Conservation (phyloP, 176 grass and related monocot species). For the Eleusine indica region DNA sequence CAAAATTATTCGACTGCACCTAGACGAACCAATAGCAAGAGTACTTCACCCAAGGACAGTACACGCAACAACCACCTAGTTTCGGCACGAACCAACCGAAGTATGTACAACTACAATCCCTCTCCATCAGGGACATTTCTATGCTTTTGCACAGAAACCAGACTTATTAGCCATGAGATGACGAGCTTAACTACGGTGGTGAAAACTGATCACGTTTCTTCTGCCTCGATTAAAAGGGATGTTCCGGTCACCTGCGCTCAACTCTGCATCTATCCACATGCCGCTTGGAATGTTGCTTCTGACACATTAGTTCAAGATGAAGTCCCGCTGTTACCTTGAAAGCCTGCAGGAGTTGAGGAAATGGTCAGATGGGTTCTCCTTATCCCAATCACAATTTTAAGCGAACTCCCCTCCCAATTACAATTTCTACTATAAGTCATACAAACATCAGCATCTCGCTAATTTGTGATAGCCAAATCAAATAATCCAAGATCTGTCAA, state of each 20-base stretch:
- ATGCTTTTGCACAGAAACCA: slow-evolving; percentile 7
- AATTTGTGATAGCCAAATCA: neutral
- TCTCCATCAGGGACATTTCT: neutral
- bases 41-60: slow-evolving; percentile 15
- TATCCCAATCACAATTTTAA: too few relatives aligned
- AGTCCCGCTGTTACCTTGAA: slow-evolving; percentile 19
- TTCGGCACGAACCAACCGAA: neutral
- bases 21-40: slow-evolving; percentile 23
- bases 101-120: slow-evolving; percentile 40
- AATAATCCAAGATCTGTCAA: neutral
- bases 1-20: slow-evolving; percentile 32
- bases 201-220: slow-evolving; percentile 2
- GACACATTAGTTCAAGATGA: slow-evolving; percentile 11
- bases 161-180: neutral
- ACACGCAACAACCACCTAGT: slow-evolving; percentile 19
- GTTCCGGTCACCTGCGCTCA: slow-evolving; percentile 28
- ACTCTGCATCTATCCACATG: slow-evolving; percentile 16
- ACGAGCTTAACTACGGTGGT: neutral
- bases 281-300: neutral
- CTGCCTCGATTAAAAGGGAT: neutral
- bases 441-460: neutral
- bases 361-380: slow-evolving; percentile 21
- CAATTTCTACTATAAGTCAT: neutral
- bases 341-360: slow-evolving; percentile 24
- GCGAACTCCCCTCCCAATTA: neutral